Base-by-base conservation (phyloP, 179 eudicot genomes). In the Silene noctiflora region DNA sequence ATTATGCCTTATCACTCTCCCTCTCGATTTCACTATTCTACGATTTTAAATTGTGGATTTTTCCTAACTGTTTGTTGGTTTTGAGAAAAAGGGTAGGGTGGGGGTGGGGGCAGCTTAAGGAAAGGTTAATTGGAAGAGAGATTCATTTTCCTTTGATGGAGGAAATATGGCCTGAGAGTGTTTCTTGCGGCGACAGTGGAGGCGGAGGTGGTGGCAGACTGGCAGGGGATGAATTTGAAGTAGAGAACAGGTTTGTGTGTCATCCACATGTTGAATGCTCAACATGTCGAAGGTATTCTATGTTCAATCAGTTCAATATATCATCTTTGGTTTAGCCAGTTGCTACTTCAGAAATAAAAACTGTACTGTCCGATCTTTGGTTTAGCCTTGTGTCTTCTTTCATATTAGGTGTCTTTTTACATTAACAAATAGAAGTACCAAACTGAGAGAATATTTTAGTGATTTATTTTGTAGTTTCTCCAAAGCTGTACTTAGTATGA, bases 231-330 rank as follows among this genome's bases (percentile, higher is more conserved):
- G 75, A 81, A 74, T 86, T 81, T 84, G 85, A 85, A 79, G 84
- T 84, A 80, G 98, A 94, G 83, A 85, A 88, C 86, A 92, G 96
- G 98, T 89, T 33, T 29, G 65, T 72, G 4, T 71, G 39, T 53
- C 61, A 17, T 9, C 24, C 75, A 55, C 64, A 7, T 22, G n/a
- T 29, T 24, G 67, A 64, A 25, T 24, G 67, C 27, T 25, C 12
- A 1, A 61, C 65, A 61, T 12, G 5, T 12, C 19, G 1, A 53
- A 53, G 19, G 59, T 53, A 16, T 16, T 53, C 19, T 53, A 13
- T 14, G 19, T n/a, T n/a, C n/a, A n/a, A n/a, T n/a, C n/a, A n/a
- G n/a, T 53, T 53, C 59, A 53, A 53, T 1, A 20, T 53, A 53
- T 53, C 19, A 53, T 53, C 19, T 53, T 17, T 53, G 59, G 17